A percentile compares a stretch with the other conserved stretches of the same genome.
These are phyloP conservation scores for Beauveria australis DNA, from an alignment of 2,329 filamentous ascomycete genomes.

Conservation along the genomic window DNA sequence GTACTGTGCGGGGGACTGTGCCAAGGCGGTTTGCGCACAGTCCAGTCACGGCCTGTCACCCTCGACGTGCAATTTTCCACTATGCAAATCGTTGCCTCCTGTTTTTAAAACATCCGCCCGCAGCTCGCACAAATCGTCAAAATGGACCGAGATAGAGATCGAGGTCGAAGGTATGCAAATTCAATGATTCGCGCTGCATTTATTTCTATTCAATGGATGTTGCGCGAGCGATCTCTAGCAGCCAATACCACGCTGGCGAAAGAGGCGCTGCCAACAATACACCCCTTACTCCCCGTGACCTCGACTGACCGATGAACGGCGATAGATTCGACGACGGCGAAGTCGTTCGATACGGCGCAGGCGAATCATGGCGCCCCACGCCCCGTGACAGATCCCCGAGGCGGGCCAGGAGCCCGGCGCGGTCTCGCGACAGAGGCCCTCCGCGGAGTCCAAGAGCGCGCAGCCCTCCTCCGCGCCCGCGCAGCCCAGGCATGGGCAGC, in stretches of 20 bases:
- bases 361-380: constrained; percentile 53
- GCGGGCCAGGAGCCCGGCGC: constrained; percentile 25
- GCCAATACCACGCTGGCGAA: background rate
- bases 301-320: background rate
- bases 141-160: constrained; percentile 14
- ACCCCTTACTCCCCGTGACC: background rate
- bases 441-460: constrained; percentile 29
- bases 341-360: constrained; percentile 53
- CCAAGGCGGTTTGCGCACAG: background rate
- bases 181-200: background rate
- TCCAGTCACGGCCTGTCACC: background rate
- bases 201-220: background rate
- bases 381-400: constrained; percentile 31
- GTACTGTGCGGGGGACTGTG: constrained; percentile 3
- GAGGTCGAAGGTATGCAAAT: constrained; percentile 12
- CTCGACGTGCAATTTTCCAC: background rate
- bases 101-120: background rate
- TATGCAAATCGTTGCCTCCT: background rate
- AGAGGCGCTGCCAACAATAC: background rate
- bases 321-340: constrained; percentile 52
- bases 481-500: constrained; percentile 1
- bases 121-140: background rate
- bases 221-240: background rate
- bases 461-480: constrained; percentile 22
- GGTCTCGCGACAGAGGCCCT: constrained; percentile 18